These are phyloP conservation scores for Curvularia sp. DNA, from an alignment of 2,329 filamentous ascomycete species.

Conservation along the genomic window DNA sequence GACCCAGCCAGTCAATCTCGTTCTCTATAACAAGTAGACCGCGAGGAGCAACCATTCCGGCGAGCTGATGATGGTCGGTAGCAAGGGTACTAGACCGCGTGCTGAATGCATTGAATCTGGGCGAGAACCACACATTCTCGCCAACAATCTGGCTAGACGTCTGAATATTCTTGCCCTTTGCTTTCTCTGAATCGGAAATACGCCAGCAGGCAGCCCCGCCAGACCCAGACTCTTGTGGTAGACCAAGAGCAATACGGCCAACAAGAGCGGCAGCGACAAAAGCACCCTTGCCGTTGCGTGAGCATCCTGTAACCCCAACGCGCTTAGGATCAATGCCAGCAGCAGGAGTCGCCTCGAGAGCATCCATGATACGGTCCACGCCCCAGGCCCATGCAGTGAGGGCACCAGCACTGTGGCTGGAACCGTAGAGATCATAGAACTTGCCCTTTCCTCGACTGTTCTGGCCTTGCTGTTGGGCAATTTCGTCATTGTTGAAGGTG, in stretches of 20 bases:
- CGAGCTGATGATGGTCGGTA: constrained; percentile 66
- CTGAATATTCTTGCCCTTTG: constrained; percentile 65
- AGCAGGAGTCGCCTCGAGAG: constrained; percentile 59
- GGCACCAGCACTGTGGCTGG: constrained; percentile 62
- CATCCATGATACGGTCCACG: constrained; percentile 66
- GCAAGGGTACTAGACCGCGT: constrained; percentile 57
- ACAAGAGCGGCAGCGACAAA: constrained; percentile 67
- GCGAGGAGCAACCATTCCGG: constrained; percentile 63
- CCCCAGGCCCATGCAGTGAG: constrained; percentile 70
- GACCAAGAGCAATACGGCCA: constrained; percentile 64
- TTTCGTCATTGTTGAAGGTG: constrained; percentile 65
- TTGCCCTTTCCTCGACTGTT: constrained; percentile 62
- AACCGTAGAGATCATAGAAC: constrained; percentile 67
- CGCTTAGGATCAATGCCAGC: constrained; percentile 53
- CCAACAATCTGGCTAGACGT: constrained; percentile 64
- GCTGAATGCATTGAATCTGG: constrained; percentile 61
- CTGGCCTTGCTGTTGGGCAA: constrained; percentile 57
- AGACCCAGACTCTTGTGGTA: constrained; percentile 68
- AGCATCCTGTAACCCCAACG: constrained; percentile 67
- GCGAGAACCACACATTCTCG: constrained; percentile 70
- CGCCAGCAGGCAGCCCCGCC: constrained; percentile 69
- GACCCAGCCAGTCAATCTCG: constrained; percentile 65
- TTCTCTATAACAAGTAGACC: constrained; percentile 65
- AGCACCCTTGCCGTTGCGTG: constrained; percentile 69
- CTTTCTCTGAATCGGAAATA: constrained; percentile 54